Evolutionary conservation across 495 filamentous ascomycete species (phyloP), one percentile per base, ranked within the genome.

Genomic region (Lasiosphaeris hirsuta): DNA sequence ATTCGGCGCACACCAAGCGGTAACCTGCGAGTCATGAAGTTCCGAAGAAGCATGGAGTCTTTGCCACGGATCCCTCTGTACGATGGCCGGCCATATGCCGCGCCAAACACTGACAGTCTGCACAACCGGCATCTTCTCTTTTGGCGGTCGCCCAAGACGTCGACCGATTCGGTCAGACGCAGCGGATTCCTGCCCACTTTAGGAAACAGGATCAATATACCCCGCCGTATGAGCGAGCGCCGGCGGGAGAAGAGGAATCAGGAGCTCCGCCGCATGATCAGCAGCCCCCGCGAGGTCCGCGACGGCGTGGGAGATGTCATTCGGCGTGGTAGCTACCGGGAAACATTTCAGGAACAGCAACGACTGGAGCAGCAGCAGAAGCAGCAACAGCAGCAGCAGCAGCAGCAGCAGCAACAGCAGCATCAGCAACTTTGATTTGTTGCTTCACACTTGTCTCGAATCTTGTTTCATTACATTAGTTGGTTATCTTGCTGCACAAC

Each of bases 221-320:
- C 87, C 37, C 76, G 81, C 38, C 78, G 83, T 55, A 63, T 82
- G 51, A 85, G 83, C 59, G 83, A 87, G 66, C 71, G 75, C 61
- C 78, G 82, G 42, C 79, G 84, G 23, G 88, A 90, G 71, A 85
- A 81, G 60, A 74, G 85, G 53, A 80, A 84, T 45, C 78, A 86
- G 52, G 78, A 74, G 60, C 75, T 95, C 51, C 81, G 88, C 63
- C 77, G 81, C 54, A 88, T 80, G 61, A 96, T 95, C 36, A 78
- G 75, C 46, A 69, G 67, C 0, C 80, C 80, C 4, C 66, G 69
- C 34, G 77, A 76, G 36, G 76, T 82, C 18, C 65, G 75, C 47
- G 76, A 79, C 49, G 79, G 79, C 10, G 71, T 81, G 7, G 78
- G 78, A 14, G 81, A 82, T 36, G 75, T 82, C 37, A 74, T 82